Conservation (phyloP, 352 stramenopile species). For the Phytophthora idaei region DNA sequence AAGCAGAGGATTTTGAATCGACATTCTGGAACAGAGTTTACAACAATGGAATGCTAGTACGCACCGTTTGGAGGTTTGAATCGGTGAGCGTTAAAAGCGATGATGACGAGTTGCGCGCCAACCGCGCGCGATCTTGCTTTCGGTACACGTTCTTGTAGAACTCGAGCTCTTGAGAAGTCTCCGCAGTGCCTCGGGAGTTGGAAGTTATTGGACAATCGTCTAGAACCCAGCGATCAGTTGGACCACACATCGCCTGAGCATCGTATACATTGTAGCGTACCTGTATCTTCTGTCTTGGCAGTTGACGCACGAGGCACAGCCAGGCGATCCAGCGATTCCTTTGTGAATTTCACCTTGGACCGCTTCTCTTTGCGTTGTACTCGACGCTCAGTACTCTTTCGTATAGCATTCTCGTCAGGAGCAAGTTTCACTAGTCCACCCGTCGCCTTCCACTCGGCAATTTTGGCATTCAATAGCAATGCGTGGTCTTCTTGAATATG, state of each 20-base stretch:
- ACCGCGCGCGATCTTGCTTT: slow-evolving; percentile 46
- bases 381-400: not conserved
- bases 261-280: not conserved
- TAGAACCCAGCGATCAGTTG: not conserved
- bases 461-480: slow-evolving; percentile 55
- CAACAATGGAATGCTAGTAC: slow-evolving; percentile 11
- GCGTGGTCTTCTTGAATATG: slow-evolving; percentile 71
- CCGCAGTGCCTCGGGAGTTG: slow-evolving; percentile 14
- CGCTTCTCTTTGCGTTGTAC: slow-evolving; percentile 30
- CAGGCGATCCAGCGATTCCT: slow-evolving; percentile 53
- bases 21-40: not conserved
- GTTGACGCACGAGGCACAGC: slow-evolving; percentile 35
- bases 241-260: too few relatives aligned
- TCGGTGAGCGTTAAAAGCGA: slow-evolving; percentile 24
- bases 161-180: slow-evolving; percentile 51
- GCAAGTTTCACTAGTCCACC: slow-evolving; percentile 23
- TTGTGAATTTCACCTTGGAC: slow-evolving; percentile 35
- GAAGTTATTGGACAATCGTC: slow-evolving; percentile 18
- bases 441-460: slow-evolving; percentile 55
- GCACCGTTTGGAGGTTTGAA: slow-evolving; percentile 43
- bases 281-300: slow-evolving; percentile 20
- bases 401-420: not conserved
- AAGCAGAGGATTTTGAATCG: not conserved
- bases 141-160: slow-evolving; percentile 60
- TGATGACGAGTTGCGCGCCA: slow-evolving; percentile 25